Conservation (phyloP, 2,329 filamentous ascomycete species). For the Leptosphaerulina australis region DNA sequence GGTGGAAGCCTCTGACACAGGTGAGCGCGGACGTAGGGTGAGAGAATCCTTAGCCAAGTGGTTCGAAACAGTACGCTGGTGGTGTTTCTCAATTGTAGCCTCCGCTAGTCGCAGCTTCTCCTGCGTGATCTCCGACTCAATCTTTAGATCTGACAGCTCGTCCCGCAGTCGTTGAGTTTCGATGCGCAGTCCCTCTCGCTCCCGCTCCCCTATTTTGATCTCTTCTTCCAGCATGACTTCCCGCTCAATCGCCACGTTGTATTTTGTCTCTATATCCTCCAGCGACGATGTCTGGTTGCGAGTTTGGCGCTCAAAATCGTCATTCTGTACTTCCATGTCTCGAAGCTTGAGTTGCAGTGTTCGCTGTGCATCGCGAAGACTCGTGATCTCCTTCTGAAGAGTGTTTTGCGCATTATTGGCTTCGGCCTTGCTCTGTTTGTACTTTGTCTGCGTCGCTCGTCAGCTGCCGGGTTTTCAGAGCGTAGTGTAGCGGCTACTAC, state of each 20-base stretch:
- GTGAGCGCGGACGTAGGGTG: conserved; percentile 62
- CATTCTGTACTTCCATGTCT: conserved; percentile 96
- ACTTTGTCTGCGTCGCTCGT: conserved; percentile 72
- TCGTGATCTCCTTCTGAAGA: conserved; percentile 95
- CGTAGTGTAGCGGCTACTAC: neutral
- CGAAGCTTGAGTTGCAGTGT: conserved; percentile 81
- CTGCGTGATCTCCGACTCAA: conserved; percentile 91
- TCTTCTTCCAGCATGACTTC: conserved; percentile 95
- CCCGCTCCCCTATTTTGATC: conserved; percentile 87
- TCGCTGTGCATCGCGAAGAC: conserved; percentile 81
- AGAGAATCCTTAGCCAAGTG: conserved; percentile 56
- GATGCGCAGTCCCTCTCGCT: conserved; percentile 86
- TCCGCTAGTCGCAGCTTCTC: conserved; percentile 85
- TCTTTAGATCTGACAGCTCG: conserved; percentile 89
- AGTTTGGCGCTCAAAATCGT: conserved; percentile 96
- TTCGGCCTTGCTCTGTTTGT: conserved; percentile 92
- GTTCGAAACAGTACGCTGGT: conserved; percentile 58
- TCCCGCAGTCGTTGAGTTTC: conserved; percentile 88
- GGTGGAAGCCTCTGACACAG: conserved; percentile 77
- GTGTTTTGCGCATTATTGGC: conserved; percentile 81
- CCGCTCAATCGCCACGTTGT: conserved; percentile 91
- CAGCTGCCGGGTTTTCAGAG: neutral
- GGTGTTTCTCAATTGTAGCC: conserved; percentile 56
- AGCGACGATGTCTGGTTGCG: conserved; percentile 94
- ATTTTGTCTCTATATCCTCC: conserved; percentile 96